Base-by-base conservation (phyloP, 495 filamentous ascomycete genomes). In the Parachaetomium inaequale region DNA sequence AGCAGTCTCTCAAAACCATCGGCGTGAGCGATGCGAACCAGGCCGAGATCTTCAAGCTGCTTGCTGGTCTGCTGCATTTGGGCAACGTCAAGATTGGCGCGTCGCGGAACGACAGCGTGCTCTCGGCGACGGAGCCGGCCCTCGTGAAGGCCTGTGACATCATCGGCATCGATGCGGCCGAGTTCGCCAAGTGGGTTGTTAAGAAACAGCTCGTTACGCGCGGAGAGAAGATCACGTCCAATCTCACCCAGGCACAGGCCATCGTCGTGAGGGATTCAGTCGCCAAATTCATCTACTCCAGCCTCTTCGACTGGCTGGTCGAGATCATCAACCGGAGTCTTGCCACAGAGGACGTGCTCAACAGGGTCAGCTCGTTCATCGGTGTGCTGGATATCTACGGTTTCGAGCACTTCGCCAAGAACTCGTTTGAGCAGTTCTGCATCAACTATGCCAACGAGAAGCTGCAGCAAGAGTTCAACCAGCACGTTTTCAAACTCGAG, bases 401-500 rank as follows among this genome's bases (percentile, higher is more conserved):
- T 46, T 99, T 99, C 73, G 94, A 99, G 75, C 94, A 99, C 76
- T 99, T 99, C 69, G 93, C 95, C 54, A 97, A 96, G 79, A 99
- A 99, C 80, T 98, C 95, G 10, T 99, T 99, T 68, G 94, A 99
- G 76, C 94, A 99, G 74, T 99, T 99, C 75, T 99, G 94, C 74
- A 99, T 99, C 83, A 99, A 99, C 78, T 99, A 98, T 68, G 94
- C 94, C 72, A 99, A 99, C 75, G 94, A 99, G 76, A 99, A 99
- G 75, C 78, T 99, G 36, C 94, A 99, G 71, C 94, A 99, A 71
- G 95, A 99, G 68, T 99, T 99, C 81, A 99, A 99, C 75, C 92
- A 95, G 75, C 94, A 99, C 67, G 94, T 99, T n/a, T 99, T 99
- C 85, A 96, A 98, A 72, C 84, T 99, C 21, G 94, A 99, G 74